These are phyloP conservation scores for Corymbia citriodora DNA, from an alignment of 441 rosid species.

Conservation along the genomic window DNA sequence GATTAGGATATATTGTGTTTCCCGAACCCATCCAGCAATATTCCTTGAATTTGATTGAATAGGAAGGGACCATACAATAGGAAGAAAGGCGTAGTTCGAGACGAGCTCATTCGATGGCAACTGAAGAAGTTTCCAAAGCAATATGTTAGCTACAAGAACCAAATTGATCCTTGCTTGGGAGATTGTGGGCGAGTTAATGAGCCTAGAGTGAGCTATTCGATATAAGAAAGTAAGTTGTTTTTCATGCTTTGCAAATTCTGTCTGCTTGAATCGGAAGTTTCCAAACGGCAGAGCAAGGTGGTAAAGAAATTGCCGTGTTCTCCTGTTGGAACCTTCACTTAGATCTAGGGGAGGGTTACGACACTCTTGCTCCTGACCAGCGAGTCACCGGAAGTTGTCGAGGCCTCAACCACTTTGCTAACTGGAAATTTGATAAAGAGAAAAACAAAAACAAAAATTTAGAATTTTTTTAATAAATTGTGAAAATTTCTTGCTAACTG, in stretches of 20 bases:
- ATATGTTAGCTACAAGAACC: not conserved
- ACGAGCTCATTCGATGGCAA: not conserved
- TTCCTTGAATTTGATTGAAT: not conserved
- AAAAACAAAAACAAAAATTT: not conserved
- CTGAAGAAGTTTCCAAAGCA: not conserved
- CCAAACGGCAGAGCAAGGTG: not conserved
- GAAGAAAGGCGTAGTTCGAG: not conserved
- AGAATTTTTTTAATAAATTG: not conserved
- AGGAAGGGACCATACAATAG: not conserved
- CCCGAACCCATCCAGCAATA: not conserved
- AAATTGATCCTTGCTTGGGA: not conserved
- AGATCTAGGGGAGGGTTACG: not conserved
- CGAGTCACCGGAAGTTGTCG: fast-evolving
- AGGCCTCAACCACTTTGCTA: not conserved
- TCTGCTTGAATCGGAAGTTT: not conserved
- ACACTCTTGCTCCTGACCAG: not conserved
- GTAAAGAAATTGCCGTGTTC: not conserved
- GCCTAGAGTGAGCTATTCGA: not conserved
- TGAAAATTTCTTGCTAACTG: fast-evolving
- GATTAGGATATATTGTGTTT: not conserved
- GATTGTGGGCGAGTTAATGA: not conserved
- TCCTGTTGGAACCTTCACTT: not conserved
- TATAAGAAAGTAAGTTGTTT: not conserved
- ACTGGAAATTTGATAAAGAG: fast-evolving
- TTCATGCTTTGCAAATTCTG: not conserved